These are phyloP conservation scores for Phytopythium delawarense DNA, from an alignment of 352 stramenopile genomes.

Conservation along the genomic window DNA sequence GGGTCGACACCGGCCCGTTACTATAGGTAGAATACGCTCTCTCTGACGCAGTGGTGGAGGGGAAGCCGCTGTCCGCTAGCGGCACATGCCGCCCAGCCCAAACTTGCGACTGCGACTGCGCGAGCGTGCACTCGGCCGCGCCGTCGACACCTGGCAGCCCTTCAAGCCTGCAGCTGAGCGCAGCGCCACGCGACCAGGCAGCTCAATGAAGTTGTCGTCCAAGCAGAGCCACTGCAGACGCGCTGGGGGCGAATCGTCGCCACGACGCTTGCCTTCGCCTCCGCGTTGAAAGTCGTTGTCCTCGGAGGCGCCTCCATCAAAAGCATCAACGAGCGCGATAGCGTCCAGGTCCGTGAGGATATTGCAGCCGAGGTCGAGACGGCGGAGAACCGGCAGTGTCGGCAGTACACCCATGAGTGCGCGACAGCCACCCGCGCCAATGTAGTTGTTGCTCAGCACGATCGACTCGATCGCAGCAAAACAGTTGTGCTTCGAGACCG, in stretches of 20 bases:
- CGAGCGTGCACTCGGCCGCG: neutral
- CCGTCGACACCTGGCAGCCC: neutral
- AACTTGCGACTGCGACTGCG: neutral
- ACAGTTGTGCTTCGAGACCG: slow-evolving; percentile 7
- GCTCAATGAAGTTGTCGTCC: slow-evolving; percentile 32
- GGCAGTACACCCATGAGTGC: slow-evolving; percentile 28
- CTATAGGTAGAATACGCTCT: neutral
- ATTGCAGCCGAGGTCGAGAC: slow-evolving; percentile 43
- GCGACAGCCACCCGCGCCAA: slow-evolving; percentile 38
- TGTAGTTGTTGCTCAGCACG: slow-evolving; percentile 53
- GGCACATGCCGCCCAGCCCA: neutral
- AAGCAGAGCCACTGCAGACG: slow-evolving; percentile 18
- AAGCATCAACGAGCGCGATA: slow-evolving; percentile 17
- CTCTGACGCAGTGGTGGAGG: neutral
- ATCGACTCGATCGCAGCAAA: slow-evolving; percentile 37
- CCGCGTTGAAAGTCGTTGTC: neutral
- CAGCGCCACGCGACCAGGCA: slow-evolving; percentile 19
- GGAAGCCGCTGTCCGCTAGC: neutral
- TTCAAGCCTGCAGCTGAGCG: slow-evolving; percentile 5
- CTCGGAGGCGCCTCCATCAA: slow-evolving; percentile 11
- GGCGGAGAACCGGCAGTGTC: slow-evolving; percentile 16
- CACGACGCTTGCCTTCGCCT: neutral
- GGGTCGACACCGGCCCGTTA: neutral
- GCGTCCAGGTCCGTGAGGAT: slow-evolving; percentile 56
- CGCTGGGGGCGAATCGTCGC: neutral